Conservation (phyloP, 148 eudicot species). For the Camellia lanceoleosa region DNA sequence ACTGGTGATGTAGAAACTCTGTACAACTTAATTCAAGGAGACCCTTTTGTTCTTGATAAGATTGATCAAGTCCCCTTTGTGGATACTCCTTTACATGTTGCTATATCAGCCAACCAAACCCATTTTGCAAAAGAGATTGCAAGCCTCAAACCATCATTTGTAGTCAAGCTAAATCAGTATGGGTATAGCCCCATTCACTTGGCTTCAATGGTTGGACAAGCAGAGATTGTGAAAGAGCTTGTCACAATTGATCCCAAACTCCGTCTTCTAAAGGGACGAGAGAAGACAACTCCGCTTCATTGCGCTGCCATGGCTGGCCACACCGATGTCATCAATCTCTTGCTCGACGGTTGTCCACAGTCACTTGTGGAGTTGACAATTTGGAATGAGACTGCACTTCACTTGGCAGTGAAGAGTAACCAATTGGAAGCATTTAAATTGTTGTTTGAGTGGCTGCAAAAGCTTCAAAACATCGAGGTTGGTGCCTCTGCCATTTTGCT, state of each 20-base stretch:
- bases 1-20: no score
- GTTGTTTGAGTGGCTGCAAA: conserved; percentile 11
- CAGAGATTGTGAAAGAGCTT: conserved; percentile 13
- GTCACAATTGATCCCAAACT: neutral
- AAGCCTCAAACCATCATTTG: conserved; percentile 17
- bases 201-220: conserved; percentile 19
- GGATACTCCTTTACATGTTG: conserved; percentile 26
- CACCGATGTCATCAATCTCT: conserved; percentile 12
- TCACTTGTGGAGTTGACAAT: conserved; percentile 18
- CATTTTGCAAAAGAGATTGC: conserved; percentile 24
- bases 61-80: conserved; percentile 15
- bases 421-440: neutral
- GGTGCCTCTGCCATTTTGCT: neutral
- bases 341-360: neutral
- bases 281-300: conserved; percentile 22
- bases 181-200: conserved; percentile 22
- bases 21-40: neutral
- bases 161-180: conserved; percentile 10
- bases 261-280: neutral
- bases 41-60: conserved; percentile 14
- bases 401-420: conserved; percentile 20
- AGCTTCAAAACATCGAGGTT: neutral
- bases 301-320: conserved; percentile 18
- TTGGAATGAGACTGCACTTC: conserved; percentile 16
- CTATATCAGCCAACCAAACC: conserved; percentile 12